Evolutionary conservation across 768 basidiomycete species (phyloP).

Genomic region (Clavulina sp.): DNA sequence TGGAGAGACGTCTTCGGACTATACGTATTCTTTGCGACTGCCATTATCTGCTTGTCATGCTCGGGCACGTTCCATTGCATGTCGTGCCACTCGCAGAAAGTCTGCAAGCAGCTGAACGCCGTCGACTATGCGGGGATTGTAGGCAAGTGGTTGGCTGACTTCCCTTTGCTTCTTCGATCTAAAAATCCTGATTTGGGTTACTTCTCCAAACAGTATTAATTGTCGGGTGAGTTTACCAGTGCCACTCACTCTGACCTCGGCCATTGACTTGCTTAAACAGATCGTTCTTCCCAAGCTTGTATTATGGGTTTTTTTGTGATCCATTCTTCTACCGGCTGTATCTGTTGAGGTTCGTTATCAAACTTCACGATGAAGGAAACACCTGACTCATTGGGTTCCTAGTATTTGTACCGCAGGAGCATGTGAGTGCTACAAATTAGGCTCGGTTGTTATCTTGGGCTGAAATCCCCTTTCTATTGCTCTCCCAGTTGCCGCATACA

Average conservation of each 20-base stretch:
- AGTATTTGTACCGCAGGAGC: neutral
- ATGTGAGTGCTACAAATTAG: too few species aligned
- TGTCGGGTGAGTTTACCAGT: neutral
- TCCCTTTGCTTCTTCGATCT: neutral
- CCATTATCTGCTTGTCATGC: slow-evolving; percentile 52
- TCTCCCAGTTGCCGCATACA: slow-evolving; percentile 53
- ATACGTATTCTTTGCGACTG: slow-evolving; percentile 46
- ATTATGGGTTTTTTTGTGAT: slow-evolving; percentile 62
- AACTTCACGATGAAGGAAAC: too few species aligned
- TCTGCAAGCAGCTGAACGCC: slow-evolving; percentile 40
- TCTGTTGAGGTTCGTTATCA: slow-evolving; percentile 32
- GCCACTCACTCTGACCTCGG: slow-evolving; percentile 41
- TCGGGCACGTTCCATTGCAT: slow-evolving; percentile 62
- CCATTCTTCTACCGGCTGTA: slow-evolving; percentile 36
- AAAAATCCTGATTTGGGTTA: neutral
- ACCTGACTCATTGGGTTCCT: too few species aligned
- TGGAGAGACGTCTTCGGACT: slow-evolving; percentile 46
- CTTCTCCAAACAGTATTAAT: neutral
- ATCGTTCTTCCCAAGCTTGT: slow-evolving; percentile 58
- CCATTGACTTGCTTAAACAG: slow-evolving; percentile 15
- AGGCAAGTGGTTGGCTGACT: slow-evolving; percentile 20
- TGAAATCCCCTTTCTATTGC: too few species aligned
- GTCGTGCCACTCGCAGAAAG: slow-evolving; percentile 52
- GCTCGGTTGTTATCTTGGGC: too few species aligned
- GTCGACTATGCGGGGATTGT: slow-evolving; percentile 73